These are phyloP conservation scores for Fusarium virguliforme DNA, from an alignment of 2,329 filamentous ascomycete genomes.

Conservation along the genomic window DNA sequence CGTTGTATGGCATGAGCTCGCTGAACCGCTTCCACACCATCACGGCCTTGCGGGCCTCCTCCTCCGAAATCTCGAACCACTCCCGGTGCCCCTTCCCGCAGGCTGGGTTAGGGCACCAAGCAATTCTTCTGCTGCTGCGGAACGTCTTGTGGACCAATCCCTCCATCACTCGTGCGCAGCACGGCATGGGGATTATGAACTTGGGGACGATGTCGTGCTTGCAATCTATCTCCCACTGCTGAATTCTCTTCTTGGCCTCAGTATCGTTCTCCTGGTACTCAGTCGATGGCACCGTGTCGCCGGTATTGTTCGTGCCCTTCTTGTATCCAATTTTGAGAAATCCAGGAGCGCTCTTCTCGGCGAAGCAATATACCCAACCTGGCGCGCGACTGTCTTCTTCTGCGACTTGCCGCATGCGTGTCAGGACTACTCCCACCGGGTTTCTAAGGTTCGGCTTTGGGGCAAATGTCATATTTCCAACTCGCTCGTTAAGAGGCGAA, in stretches of 20 bases:
- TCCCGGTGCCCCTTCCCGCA: slow-evolving; percentile 6
- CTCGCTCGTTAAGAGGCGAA: too few relatives aligned
- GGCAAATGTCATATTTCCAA: not conserved
- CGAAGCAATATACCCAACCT: slow-evolving; percentile 35
- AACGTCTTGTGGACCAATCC: slow-evolving; percentile 11
- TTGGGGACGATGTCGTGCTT: not conserved
- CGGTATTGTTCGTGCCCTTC: accelerated
- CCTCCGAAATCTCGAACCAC: slow-evolving; percentile 23
- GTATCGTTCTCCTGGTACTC: not conserved
- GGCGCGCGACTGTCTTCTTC: accelerated
- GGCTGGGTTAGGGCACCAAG: not conserved
- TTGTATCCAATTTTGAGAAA: slow-evolving; percentile 31
- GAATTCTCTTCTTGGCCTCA: accelerated
- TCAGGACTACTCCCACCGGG: not conserved
- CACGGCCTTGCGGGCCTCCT: slow-evolving; percentile 6
- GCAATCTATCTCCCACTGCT: not conserved
- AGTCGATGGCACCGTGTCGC: not conserved
- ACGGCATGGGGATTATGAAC: slow-evolving; percentile 11
- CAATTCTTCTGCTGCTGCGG: not conserved
- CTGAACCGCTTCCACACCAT: slow-evolving; percentile 22
- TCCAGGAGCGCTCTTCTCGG: slow-evolving; percentile 11
- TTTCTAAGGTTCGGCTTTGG: accelerated
- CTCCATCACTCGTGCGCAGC: slow-evolving; percentile 16
- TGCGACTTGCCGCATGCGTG: not conserved
- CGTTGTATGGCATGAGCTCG: not conserved